Percentiles rank a stretch among this genome's conserved stretches.
phyloP scores from a whole-genome alignment of 371 early-diverging fungal genomes.

The Batkoa obscura region DNA sequence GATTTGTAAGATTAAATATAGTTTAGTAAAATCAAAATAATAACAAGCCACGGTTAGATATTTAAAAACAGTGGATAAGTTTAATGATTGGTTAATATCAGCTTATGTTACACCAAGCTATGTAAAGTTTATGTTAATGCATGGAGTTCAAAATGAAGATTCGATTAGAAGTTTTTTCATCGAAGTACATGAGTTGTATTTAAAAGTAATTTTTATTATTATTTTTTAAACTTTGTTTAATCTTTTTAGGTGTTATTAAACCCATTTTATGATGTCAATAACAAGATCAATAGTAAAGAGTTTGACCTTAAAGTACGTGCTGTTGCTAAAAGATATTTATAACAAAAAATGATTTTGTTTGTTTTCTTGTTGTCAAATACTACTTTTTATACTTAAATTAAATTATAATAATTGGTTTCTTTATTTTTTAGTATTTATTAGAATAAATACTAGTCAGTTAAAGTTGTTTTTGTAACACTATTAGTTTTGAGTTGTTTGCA shows the following conservation, averaged over 20 bases:
- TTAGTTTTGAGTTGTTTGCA: too few relatives aligned
- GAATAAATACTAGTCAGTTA: too few relatives aligned
- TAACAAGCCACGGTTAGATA: constrained; percentile 31
- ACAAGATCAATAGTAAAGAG: constrained; percentile 50
- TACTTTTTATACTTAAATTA: too few relatives aligned
- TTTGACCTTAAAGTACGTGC: constrained; percentile 66
- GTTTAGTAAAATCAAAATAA: neutral
- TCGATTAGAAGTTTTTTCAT: constrained; percentile 74
- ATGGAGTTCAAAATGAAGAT: constrained; percentile 73
- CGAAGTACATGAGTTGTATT: constrained; percentile 76
- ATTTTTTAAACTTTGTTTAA: neutral
- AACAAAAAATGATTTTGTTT: too few relatives aligned
- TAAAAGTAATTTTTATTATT: constrained; percentile 43
- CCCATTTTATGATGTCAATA: constrained; percentile 74
- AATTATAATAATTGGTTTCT: too few relatives aligned
- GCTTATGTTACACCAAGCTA: constrained; percentile 83
- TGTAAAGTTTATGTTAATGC: constrained; percentile 75
- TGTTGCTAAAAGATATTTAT: constrained; percentile 59
- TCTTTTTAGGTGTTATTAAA: constrained; percentile 48
- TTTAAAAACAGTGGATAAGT: constrained; percentile 81
- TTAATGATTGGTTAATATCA: constrained; percentile 82
- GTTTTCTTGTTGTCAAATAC: too few relatives aligned
- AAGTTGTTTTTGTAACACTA: too few relatives aligned
- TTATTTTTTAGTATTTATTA: too few relatives aligned
- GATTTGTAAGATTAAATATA: constrained; percentile 33